Conservation (phyloP, 768 basidiomycete genomes). For the Clathrus columnatus region DNA sequence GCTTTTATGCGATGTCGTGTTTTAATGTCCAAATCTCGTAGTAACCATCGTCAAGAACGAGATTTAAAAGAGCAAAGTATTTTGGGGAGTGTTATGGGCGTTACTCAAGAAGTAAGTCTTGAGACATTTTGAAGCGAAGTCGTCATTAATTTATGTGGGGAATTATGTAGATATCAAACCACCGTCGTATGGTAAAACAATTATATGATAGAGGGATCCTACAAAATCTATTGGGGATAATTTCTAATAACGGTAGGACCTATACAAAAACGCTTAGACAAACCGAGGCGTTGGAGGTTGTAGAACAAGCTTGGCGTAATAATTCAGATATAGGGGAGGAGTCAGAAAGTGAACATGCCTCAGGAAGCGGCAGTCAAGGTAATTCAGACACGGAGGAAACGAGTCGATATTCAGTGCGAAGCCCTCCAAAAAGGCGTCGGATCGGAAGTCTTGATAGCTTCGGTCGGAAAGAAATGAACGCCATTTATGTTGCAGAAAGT, state of each 20-base stretch:
- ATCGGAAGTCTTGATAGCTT: not conserved
- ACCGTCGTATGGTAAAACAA: conserved; percentile 60
- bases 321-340: conserved; percentile 25
- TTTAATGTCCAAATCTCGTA: conserved; percentile 43
- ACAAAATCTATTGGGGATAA: conserved; percentile 50
- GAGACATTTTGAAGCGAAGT: not conserved
- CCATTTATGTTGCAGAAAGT: conserved; percentile 16
- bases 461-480: not conserved
- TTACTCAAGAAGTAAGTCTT: conserved; percentile 67
- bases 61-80: conserved; percentile 67
- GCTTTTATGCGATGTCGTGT: conserved; percentile 59
- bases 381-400: conserved; percentile 19
- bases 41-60: conserved; percentile 21
- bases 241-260: conserved; percentile 14
- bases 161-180: conserved; percentile 55
- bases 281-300: conserved; percentile 16
- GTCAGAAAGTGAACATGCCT: conserved; percentile 14
- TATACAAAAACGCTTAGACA: conserved; percentile 12
- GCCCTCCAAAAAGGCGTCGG: not conserved
- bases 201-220: conserved; percentile 51
- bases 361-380: not conserved
- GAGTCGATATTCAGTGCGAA: conserved; percentile 9
- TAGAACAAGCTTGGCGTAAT: conserved; percentile 32
- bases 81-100: conserved; percentile 67
- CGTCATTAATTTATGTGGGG: not conserved